Base-by-base conservation (phyloP, 495 filamentous ascomycete genomes). In the Astrothelium macrocarpum region DNA sequence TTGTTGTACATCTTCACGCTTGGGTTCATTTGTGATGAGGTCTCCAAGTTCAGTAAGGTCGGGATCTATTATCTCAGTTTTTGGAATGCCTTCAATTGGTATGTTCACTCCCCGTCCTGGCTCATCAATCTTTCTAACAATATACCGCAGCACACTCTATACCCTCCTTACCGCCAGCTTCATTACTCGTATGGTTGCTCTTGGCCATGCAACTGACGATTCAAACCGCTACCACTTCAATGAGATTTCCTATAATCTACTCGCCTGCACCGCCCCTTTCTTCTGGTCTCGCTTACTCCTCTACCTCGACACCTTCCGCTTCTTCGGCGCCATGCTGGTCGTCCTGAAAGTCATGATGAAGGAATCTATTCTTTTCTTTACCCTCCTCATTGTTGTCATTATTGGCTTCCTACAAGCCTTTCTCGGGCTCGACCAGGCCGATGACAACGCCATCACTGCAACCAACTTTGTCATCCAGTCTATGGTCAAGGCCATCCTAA, bases 341-440 rank as follows among this genome's bases (percentile, higher is more conserved):
- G 90, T 98, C 3, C 78, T 98, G 36, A 91, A 96, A 70, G 91
- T 97, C 59, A 97, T 98, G 95, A 97, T 98, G 94, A 90, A 92
- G 70, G 94, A 98, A 72, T 95, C 90, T 62, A 76, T 98, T 61
- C 97, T 97, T 66, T 98, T 98, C 80, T 98, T 98, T 69, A 90
- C 91, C 7, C 81, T 98, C n/a, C 82, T 98, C 4, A 76, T 86
- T 59, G 85, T 97, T 59, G 87, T 98, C 59, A 76, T 95, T 56
- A 74, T 93, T 53, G 94, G 94, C 20, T 98, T 98, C 76, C 79
- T 96, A 59, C 94, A 98, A 76, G 91, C 89, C 0, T 98, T 98
- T 65, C 80, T 95, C n/a, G 94, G 95, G 1, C 83, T 98, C 78
- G 92, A 96, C 53, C 59, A 71, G 29, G 16, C 31, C 36, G 62